These are phyloP conservation scores for Plantago ovata DNA, from an alignment of 257 asterid species.

Conservation along the genomic window DNA sequence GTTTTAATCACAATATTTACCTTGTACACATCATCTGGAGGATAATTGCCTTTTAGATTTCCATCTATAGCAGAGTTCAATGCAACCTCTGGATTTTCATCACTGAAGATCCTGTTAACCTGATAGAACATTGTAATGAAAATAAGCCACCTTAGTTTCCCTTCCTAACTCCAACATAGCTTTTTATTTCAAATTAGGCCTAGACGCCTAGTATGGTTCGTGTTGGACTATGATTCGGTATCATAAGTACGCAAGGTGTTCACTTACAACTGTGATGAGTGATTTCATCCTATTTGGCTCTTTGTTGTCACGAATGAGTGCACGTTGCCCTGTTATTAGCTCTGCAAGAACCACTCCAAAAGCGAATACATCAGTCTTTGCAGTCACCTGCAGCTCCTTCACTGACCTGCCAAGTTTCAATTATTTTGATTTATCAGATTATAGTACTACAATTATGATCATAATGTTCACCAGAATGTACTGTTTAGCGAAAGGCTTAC, in stretches of 20 bases:
- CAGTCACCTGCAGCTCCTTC: conserved; percentile 79
- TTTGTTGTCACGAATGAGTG: conserved; percentile 56
- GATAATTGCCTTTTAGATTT: conserved; percentile 57
- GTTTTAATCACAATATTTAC: conserved; percentile 23
- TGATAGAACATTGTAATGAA: conserved; percentile 22
- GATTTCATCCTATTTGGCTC: conserved; percentile 73
- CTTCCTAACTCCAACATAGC: too few relatives aligned
- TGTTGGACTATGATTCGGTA: not conserved
- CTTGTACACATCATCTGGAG: conserved; percentile 62
- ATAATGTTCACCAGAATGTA: too few relatives aligned
- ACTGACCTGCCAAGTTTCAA: conserved; percentile 48
- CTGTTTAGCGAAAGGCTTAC: conserved; percentile 39
- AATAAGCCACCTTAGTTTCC: not conserved
- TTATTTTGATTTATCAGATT: not conserved
- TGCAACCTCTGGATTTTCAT: conserved; percentile 55
- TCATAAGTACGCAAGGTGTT: not conserved
- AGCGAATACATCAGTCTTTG: conserved; percentile 82
- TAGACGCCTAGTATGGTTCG: too few relatives aligned
- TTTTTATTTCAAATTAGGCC: not conserved
- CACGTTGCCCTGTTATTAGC: conserved; percentile 80
- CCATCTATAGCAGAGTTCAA: conserved; percentile 46
- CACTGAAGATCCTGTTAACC: conserved; percentile 47
- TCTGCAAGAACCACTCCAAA: conserved; percentile 86
- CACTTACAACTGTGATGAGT: conserved; percentile 69
- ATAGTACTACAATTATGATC: too few relatives aligned